Evolutionary conservation across 148 eudicot genomes (phyloP).

Genomic region (Dysphania ambrosioides): DNA sequence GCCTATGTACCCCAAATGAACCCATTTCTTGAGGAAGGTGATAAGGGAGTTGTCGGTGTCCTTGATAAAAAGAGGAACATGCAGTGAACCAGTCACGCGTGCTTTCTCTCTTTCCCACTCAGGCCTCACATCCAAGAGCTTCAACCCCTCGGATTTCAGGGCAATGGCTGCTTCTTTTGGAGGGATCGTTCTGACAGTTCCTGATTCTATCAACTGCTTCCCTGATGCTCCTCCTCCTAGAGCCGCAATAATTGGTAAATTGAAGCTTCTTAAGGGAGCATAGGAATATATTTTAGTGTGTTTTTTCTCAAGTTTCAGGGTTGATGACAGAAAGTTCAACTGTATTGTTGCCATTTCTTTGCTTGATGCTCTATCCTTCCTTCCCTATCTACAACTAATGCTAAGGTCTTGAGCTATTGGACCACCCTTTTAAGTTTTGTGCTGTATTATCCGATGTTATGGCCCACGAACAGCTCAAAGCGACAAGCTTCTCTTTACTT

Average conservation of each 20-base stretch:
- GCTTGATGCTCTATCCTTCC: neutral
- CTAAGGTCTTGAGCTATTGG: constrained; percentile 4
- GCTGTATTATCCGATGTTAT: constrained; percentile 3
- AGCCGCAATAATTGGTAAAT: constrained; percentile 30
- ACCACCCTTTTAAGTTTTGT: neutral
- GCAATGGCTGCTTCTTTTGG: constrained; percentile 60
- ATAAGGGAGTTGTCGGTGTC: constrained; percentile 60
- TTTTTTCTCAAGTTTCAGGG: constrained; percentile 19
- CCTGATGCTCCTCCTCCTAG: constrained; percentile 40
- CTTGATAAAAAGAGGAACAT: constrained; percentile 72
- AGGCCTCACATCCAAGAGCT: constrained; percentile 72
- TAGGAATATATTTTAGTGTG: constrained; percentile 2
- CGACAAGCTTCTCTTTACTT: neutral
- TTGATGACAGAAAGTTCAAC: constrained; percentile 9
- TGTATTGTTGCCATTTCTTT: constrained; percentile 19
- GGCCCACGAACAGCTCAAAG: neutral
- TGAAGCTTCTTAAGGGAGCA: constrained; percentile 5
- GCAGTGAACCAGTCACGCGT: constrained; percentile 60
- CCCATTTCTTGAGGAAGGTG: constrained; percentile 86
- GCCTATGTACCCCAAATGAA: constrained; percentile 95
- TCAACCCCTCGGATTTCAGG: constrained; percentile 47
- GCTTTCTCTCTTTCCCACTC: constrained; percentile 92
- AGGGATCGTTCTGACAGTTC: constrained; percentile 44
- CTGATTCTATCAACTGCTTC: constrained; percentile 60
- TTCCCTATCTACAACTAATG: constrained; percentile 15